Percentiles rank a stretch among this genome's conserved stretches.
These are phyloP conservation scores for Clohesyomyces aquaticus DNA, from an alignment of 495 filamentous ascomycete genomes.

Conservation along the genomic window DNA sequence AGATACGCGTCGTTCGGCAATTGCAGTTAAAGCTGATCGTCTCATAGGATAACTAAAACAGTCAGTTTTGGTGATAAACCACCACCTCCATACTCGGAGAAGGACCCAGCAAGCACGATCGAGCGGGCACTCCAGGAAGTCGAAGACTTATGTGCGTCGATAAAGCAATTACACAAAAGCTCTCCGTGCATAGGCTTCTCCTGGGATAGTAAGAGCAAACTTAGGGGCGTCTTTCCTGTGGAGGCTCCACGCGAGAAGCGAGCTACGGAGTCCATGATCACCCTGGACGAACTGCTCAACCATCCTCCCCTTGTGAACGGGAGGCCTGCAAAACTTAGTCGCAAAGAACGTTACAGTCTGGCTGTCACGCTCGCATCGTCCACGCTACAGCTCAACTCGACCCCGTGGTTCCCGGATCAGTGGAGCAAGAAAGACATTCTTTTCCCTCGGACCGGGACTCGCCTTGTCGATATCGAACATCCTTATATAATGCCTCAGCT, in stretches of 20 bases:
- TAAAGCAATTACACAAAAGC: constrained; percentile 31
- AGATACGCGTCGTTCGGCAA: neutral
- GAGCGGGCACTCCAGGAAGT: constrained; percentile 25
- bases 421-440: constrained; percentile 34
- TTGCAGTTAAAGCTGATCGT: neutral
- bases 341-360: constrained; percentile 37
- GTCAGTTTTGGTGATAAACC: constrained; percentile 36
- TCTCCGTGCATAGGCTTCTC: constrained; percentile 37
- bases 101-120: constrained; percentile 11
- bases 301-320: constrained; percentile 30
- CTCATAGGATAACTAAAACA: constrained; percentile 23
- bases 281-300: constrained; percentile 32
- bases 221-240: constrained; percentile 32
- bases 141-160: constrained; percentile 37
- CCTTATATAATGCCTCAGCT: constrained; percentile 31
- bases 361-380: constrained; percentile 36
- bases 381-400: constrained; percentile 37
- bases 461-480: constrained; percentile 36
- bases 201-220: constrained; percentile 33
- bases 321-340: constrained; percentile 34
- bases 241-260: constrained; percentile 9
- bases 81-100: constrained; percentile 35
- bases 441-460: constrained; percentile 30
- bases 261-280: constrained; percentile 14
- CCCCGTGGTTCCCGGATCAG: constrained; percentile 38